Evolutionary conservation across 768 basidiomycete species (phyloP).

Genomic region (Suillus lakei): DNA sequence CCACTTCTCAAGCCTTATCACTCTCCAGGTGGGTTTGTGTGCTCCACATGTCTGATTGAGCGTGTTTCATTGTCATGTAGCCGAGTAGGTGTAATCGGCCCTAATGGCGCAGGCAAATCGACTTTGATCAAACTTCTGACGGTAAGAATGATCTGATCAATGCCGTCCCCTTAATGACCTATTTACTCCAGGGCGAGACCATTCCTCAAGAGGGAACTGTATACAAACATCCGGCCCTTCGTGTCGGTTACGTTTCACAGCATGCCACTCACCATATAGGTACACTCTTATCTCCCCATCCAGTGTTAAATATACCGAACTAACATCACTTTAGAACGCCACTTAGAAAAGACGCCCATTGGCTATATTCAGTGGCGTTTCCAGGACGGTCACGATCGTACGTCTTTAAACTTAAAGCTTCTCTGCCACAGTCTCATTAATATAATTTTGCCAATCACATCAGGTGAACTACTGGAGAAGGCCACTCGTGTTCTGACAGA

Average conservation of each 20-base stretch:
- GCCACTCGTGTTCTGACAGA: conserved; percentile 87
- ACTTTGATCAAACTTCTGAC: conserved; percentile 95
- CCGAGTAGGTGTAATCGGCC: conserved; percentile 90
- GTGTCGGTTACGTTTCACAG: conserved; percentile 96
- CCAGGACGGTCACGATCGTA: conserved; percentile 97
- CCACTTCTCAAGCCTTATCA: conserved; percentile 55
- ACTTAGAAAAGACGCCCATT: conserved; percentile 95
- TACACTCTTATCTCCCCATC: conserved; percentile 32
- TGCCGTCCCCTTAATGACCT: conserved; percentile 13
- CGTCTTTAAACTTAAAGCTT: conserved; percentile 33
- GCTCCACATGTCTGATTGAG: conserved; percentile 23
- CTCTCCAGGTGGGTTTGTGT: conserved; percentile 71
- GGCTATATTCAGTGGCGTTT: conserved; percentile 99
- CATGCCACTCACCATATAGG: conserved; percentile 98
- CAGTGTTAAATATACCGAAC: conserved; percentile 23
- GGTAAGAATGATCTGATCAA: conserved; percentile 43
- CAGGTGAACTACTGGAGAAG: conserved; percentile 91
- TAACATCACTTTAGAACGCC: conserved; percentile 61
- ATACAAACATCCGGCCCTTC: conserved; percentile 92
- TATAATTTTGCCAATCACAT: conserved; percentile 19
- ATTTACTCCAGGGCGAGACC: conserved; percentile 74
- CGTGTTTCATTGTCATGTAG: conserved; percentile 45
- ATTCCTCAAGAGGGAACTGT: conserved; percentile 89
- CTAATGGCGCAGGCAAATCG: conserved; percentile 96
- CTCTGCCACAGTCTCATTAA: conserved; percentile 14